Evolutionary conservation across 2,329 filamentous ascomycete species (phyloP), one percentile per base, ranked within the genome.

Genomic region (Pseudogymnoascus sp.): DNA sequence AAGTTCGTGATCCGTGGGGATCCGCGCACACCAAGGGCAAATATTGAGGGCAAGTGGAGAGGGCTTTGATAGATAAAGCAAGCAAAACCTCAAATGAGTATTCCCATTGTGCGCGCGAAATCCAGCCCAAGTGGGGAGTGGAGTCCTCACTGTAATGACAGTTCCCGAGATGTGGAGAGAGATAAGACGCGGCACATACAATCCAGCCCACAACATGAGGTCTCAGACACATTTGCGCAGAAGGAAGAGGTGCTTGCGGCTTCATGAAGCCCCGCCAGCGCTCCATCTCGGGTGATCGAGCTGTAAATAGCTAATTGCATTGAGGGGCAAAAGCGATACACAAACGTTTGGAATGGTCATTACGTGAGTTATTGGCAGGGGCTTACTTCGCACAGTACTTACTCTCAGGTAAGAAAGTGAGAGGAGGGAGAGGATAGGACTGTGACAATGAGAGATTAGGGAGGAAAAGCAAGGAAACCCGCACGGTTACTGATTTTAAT

Each of bases 141-240:
- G 45, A 52, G 45, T 52, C 10, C 12, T 52, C 45, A 12, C 27
- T 52, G 27, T 52, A 52, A 55, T 55, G 48, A 55, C 48, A 55
- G 48, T 55, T 55, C 48, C 48, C 48, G 48, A 33, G 48, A 55
- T 55, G 48, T 55, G 48, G 48, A 55, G 48, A 55, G 48, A 55
- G 48, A 55, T 55, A 55, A 55, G 48, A 55, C 27, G 48, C 48
- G 48, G 48, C 48, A 55, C 31, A 10, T 55, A 15, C 15, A 48
- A 33, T 55, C 48, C 48, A 27, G 48, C 48, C 48, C 48, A 55
- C 48, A 55, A 55, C 48, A 55, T 55, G 48, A 55, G 48, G 48
- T 33, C 48, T 55, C 48, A 29, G 48, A 55, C 48, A 55, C 27
- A 12, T 55, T 55, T 55, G 29, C 13, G 27, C n/a, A 31, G 45